A percentile compares a stretch with the other conserved stretches of the same genome.
These are phyloP conservation scores for Echites panduratus DNA, from an alignment of 257 asterid species.

Conservation along the genomic window DNA sequence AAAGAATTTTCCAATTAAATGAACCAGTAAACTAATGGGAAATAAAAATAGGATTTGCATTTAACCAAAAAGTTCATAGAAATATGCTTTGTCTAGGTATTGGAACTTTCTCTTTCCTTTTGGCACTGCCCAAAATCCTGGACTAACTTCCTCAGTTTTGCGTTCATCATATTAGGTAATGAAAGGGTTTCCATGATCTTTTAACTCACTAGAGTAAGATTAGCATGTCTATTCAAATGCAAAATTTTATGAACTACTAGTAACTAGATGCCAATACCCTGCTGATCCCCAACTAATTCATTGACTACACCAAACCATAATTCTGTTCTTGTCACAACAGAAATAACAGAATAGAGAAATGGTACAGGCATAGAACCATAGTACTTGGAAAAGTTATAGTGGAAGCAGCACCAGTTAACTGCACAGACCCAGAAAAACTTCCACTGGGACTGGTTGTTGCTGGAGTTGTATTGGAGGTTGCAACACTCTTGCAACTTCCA, in stretches of 20 bases:
- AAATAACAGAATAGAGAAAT: slow-evolving; percentile 25
- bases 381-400: slow-evolving; percentile 24
- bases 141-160: background rate
- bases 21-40: background rate
- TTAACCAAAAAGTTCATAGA: background rate
- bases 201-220: background rate
- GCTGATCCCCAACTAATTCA: slow-evolving; percentile 4
- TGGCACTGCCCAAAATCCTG: background rate
- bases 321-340: slow-evolving; percentile 24
- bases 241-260: slow-evolving; percentile 27
- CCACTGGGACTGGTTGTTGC: slow-evolving; percentile 43
- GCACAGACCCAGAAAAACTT: slow-evolving; percentile 93
- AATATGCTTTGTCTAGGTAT: background rate
- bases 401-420: slow-evolving; percentile 65
- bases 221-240: slow-evolving; percentile 36
- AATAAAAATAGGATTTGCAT: background rate
- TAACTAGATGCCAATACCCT: slow-evolving; percentile 13
- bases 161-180: background rate
- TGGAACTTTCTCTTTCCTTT: background rate
- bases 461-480: slow-evolving; percentile 44
- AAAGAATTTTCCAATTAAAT: background rate
- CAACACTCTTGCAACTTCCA: slow-evolving; percentile 67
- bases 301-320: slow-evolving; percentile 15
- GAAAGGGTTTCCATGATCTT: slow-evolving; percentile 2
- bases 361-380: slow-evolving; percentile 21